Percentiles rank a stretch among this genome's conserved stretches.
Conservation (phyloP, 805 yeast genomes). For the Candida anglica region DNA sequence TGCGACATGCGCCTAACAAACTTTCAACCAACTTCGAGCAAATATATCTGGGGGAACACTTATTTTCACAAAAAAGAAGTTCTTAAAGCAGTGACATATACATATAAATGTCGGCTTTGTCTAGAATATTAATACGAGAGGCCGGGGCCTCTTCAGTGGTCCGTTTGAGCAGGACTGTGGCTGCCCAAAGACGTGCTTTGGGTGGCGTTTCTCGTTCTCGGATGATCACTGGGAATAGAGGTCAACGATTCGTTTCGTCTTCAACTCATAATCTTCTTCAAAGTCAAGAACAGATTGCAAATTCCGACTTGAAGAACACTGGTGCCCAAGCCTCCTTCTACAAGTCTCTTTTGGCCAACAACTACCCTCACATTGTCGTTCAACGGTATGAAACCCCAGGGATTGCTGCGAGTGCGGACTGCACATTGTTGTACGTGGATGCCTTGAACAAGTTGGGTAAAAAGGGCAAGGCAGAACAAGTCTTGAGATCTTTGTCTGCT, state of each 20-base stretch:
- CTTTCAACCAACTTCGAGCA: too few species aligned
- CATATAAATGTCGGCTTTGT: too few species aligned
- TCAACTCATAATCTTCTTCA: conserved; percentile 28
- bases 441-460: conserved; percentile 80
- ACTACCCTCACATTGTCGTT: conserved; percentile 95
- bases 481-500: conserved; percentile 41
- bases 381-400: conserved; percentile 92
- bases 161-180: too few species aligned
- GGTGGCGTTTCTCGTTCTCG: too few species aligned
- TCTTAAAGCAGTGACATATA: too few species aligned
- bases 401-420: conserved; percentile 77
- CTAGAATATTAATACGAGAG: too few species aligned
- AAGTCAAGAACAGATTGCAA: conserved; percentile 79
- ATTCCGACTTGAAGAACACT: conserved; percentile 65
- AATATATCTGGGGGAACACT: too few species aligned
- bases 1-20: too few species aligned
- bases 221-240: too few species aligned
- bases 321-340: conserved; percentile 80
- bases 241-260: conserved; percentile 21
- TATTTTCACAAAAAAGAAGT: too few species aligned
- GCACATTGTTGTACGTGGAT: conserved; percentile 73
- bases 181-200: too few species aligned
- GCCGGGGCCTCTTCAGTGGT: too few species aligned
- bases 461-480: conserved; percentile 69
- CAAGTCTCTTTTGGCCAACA: conserved; percentile 63